Percentiles rank a stretch among this genome's conserved stretches.
Conservation (phyloP, 495 filamentous ascomycete species). For the Immersiella caudata region DNA sequence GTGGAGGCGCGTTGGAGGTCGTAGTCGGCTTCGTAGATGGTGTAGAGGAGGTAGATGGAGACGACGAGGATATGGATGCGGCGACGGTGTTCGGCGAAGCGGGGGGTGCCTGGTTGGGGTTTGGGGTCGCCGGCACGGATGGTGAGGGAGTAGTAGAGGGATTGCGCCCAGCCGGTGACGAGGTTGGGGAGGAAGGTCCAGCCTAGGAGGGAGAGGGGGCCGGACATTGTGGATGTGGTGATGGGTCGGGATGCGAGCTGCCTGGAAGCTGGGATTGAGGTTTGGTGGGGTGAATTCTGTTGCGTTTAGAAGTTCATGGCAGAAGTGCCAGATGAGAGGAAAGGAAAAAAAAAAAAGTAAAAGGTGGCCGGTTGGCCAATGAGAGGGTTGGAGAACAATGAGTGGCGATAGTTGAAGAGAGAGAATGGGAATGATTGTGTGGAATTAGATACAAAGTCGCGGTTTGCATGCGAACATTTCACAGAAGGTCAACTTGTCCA, state of each 20-base stretch:
- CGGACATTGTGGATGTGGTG: conserved; percentile 30
- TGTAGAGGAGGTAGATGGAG: conserved; percentile 82
- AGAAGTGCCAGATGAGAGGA: too few species aligned
- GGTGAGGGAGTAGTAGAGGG: conserved; percentile 82
- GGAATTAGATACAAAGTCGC: background rate
- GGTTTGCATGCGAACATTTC: background rate
- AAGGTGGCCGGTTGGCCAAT: background rate
- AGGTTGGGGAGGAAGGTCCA: conserved; percentile 82
- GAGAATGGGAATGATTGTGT: background rate
- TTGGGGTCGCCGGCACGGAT: conserved; percentile 88
- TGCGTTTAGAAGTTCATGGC: too few species aligned
- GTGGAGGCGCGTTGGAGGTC: conserved; percentile 67
- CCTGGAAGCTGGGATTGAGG: background rate
- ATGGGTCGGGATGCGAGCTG: background rate
- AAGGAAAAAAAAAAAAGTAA: background rate
- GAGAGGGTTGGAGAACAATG: background rate
- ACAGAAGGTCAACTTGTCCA: background rate
- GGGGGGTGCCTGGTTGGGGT: conserved; percentile 71
- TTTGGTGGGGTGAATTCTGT: background rate
- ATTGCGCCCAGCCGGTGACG: conserved; percentile 76
- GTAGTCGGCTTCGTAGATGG: conserved; percentile 89
- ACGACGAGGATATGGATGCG: conserved; percentile 84
- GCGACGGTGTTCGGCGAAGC: conserved; percentile 71
- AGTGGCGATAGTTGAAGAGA: background rate
- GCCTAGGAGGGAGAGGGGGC: conserved; percentile 72